Evolutionary conservation across 345 rosid genomes (phyloP).

Genomic region (Populus deltoides): DNA sequence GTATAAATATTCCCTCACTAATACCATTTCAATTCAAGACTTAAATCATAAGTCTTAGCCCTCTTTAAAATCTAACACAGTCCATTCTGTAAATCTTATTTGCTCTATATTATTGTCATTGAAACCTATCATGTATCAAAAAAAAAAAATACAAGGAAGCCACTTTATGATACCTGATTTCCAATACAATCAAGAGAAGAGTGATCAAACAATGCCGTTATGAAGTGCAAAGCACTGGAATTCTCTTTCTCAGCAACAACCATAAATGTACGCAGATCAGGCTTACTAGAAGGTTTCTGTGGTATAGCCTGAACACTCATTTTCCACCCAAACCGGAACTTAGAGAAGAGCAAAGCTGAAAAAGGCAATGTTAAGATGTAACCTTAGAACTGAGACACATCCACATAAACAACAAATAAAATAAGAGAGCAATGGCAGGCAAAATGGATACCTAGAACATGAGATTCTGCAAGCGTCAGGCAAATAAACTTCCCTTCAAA

Average conservation of each 20-base stretch:
- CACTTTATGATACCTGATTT: conserved; percentile 49
- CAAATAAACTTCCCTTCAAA: conserved; percentile 78
- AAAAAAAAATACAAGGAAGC: background rate
- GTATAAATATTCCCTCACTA: too few species aligned
- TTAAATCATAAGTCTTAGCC: too few species aligned
- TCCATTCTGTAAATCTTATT: background rate
- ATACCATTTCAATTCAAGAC: too few species aligned
- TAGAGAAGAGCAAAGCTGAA: conserved; percentile 79
- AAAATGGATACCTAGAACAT: conserved; percentile 67
- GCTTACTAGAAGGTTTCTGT: conserved; percentile 45
- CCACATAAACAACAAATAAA: background rate
- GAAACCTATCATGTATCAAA: background rate
- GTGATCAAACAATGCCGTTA: conserved; percentile 40
- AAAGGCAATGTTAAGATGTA: background rate
- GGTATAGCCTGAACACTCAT: conserved; percentile 55
- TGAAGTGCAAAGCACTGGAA: conserved; percentile 43
- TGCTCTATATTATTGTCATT: background rate
- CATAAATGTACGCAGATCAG: conserved; percentile 68
- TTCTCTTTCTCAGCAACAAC: conserved; percentile 66
- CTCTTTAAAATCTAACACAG: too few species aligned
- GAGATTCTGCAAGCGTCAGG: conserved; percentile 83
- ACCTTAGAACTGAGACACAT: background rate
- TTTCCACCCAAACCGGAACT: conserved; percentile 88
- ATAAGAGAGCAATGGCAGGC: background rate
- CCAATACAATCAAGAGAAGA: conserved; percentile 40